A percentile compares a stretch with the other conserved stretches of the same genome.
Conservation (phyloP, 2,329 filamentous ascomycete genomes). For the Didymosphaeria variabile region DNA sequence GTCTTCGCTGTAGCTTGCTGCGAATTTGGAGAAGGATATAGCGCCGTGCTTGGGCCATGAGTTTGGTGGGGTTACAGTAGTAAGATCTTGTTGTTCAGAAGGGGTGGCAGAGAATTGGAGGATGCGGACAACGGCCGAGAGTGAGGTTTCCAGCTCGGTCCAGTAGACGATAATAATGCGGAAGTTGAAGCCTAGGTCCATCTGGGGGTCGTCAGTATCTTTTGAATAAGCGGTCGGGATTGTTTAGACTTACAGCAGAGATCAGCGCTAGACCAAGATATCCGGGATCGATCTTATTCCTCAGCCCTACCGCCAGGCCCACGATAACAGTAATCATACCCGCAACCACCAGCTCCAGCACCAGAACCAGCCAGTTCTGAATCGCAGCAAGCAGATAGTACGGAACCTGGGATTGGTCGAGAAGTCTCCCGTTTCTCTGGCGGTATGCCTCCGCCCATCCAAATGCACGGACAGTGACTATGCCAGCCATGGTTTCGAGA, state of each 20-base stretch:
- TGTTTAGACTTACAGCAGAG: slow-evolving; percentile 81
- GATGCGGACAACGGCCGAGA: slow-evolving; percentile 90
- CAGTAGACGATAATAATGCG: slow-evolving; percentile 81
- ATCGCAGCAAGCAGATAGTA: slow-evolving; percentile 90
- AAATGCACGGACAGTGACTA: slow-evolving; percentile 60
- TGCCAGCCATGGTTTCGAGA: slow-evolving; percentile 56
- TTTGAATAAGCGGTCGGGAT: slow-evolving; percentile 81
- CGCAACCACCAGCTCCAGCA: slow-evolving; percentile 91
- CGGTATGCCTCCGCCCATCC: slow-evolving; percentile 89
- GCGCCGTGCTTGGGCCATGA: slow-evolving; percentile 51
- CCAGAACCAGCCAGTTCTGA: slow-evolving; percentile 93
- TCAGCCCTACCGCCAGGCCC: slow-evolving; percentile 77
- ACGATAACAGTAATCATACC: slow-evolving; percentile 87
- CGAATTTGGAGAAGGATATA: slow-evolving; percentile 48
- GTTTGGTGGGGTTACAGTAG: slow-evolving; percentile 60
- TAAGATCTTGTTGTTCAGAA: slow-evolving; percentile 89
- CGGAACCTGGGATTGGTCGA: slow-evolving; percentile 86
- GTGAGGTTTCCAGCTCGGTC: slow-evolving; percentile 83
- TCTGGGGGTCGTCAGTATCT: slow-evolving; percentile 88
- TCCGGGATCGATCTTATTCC: slow-evolving; percentile 74
- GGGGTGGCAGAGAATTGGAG: slow-evolving; percentile 92
- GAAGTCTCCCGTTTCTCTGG: slow-evolving; percentile 76
- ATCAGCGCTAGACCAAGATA: slow-evolving; percentile 88
- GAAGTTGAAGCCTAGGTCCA: slow-evolving; percentile 91
- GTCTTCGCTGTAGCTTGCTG: slow-evolving; percentile 45